Base-by-base conservation (phyloP, 2,329 filamentous ascomycete species). In the Didymella glomerata region DNA sequence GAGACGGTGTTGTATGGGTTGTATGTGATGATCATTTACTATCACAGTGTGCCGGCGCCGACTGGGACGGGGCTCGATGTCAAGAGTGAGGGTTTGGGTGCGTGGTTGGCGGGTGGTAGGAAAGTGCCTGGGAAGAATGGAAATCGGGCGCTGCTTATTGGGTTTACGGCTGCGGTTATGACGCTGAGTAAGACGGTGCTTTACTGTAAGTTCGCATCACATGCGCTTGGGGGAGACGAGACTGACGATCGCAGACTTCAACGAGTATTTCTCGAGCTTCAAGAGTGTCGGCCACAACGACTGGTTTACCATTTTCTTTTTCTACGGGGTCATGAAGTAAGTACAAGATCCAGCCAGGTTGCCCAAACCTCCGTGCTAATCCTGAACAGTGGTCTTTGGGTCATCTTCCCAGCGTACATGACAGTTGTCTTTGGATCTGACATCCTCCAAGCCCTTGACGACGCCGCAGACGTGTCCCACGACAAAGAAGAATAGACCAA, bases 301-400 rank as follows among this genome's bases (percentile, higher is more conserved):
- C 58, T 65, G 79, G 38, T 63, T 71, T 3, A 81, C 81, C 11
- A 68, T 90, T 41, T 65, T 89, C 11, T 78, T 85, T 30, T 75
- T 88, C 24, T 91, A 87, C 82, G 84, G 88, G 28, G 76, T 91
- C 61, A 88, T 88, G 30, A 91, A 90, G 86, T 89, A 76, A 79
- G 85, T 78, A 3, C 7, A 30, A 22, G 1, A 3, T 22, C 56
- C 4, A 20, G 20, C 20, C 5, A 30, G 22, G 27, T 32, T 41
- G 1, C 11, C 18, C 16, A 22, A 46, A 13, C 44, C 44, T 38
- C 7, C 18, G 22, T 47, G 22, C 58, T 69, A 25, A 70, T 44
- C 3, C 13, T 11, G 11, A 34, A 20, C n/a, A 89, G 86, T 73
- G 86, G 85, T 34, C 77, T 85, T 8, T 91, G 89, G 88, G 76